Evolutionary conservation across 345 rosid species (phyloP), one percentile per base, ranked within the genome.

Genomic region (Xanthoceras sorbifolium): DNA sequence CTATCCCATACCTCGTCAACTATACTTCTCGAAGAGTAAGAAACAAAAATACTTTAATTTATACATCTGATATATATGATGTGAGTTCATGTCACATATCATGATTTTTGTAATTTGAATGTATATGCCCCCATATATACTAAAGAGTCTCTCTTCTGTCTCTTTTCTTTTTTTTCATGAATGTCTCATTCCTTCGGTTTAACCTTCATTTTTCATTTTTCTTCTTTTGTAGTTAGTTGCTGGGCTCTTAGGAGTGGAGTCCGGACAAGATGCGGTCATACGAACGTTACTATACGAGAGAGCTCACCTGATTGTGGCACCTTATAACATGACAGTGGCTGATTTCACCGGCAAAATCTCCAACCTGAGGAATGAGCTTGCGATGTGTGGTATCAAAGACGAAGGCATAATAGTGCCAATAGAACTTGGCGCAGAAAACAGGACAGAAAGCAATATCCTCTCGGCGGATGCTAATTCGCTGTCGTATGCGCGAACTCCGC

Each of bases 231-330:
- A 89, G 97, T 82, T 93, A 44, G 91, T 81, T 8, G 87, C 91
- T 0, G 81, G 84, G 4, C 83, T 93, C 18, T 71, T 89, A 76
- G 95, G 90, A 0, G 89, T 86, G 69, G 97, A 91, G 77, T 72
- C 92, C 1, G 96, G 90, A 26, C 97, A 93, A 76, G 98, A 93
- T 73, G 93, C 86, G 20, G 92, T 86, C 12, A 62, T 91, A 68
- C 76, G 93, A 77, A 40, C 93, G 17, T 64, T 90, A 25, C 78
- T 93, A 0, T 89, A 87, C 75, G 82, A 81, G 80, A 86, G 68
- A 72, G 87, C 87, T 0, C 0, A 76, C 0, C 70, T 81, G 62
- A 67, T 0, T 23, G 90, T 87, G 71, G 5, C 0, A 7, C 90
- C 89, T 0, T 87, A 89, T 70, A 6, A 64, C 29, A 3, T 78